phyloP scores from a whole-genome alignment of 2,329 filamentous ascomycete species.

The Cadophora sp. region DNA sequence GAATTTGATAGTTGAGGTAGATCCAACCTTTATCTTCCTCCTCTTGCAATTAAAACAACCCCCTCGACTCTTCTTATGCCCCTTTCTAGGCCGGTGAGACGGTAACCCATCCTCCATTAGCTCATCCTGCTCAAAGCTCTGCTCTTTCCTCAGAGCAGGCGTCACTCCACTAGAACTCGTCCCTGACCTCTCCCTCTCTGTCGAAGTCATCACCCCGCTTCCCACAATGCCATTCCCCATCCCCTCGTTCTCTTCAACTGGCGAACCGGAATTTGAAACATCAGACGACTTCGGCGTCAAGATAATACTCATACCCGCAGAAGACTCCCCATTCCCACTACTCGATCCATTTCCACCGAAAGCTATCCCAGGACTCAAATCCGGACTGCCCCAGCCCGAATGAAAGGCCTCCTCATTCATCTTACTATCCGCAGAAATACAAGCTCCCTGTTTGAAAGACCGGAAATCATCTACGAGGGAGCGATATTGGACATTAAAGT shows the following conservation, averaged over 20 bases:
- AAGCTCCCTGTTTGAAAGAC: conserved; percentile 1
- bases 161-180: background rate
- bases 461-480: conserved; percentile 27
- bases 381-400: conserved; percentile 6
- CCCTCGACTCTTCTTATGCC: conserved; percentile 69
- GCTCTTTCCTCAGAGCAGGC: background rate
- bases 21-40: conserved; percentile 64
- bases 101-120: conserved; percentile 3
- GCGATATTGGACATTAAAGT: conserved; percentile 19
- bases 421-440: conserved; percentile 8
- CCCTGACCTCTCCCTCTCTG: background rate
- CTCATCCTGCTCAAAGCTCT: background rate
- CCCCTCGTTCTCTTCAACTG: background rate
- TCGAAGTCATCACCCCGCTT: background rate
- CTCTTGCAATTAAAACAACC: conserved; percentile 74
- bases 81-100: conserved; percentile 50
- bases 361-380: no score
- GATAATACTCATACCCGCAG: background rate
- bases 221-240: background rate
- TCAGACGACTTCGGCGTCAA: background rate
- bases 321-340: conserved; percentile 1
- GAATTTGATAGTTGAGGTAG: background rate
- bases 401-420: conserved; percentile 14
- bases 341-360: background rate
- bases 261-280: background rate